These are phyloP conservation scores for Lactifluus subvellereus DNA, from an alignment of 768 basidiomycete genomes.

Conservation along the genomic window DNA sequence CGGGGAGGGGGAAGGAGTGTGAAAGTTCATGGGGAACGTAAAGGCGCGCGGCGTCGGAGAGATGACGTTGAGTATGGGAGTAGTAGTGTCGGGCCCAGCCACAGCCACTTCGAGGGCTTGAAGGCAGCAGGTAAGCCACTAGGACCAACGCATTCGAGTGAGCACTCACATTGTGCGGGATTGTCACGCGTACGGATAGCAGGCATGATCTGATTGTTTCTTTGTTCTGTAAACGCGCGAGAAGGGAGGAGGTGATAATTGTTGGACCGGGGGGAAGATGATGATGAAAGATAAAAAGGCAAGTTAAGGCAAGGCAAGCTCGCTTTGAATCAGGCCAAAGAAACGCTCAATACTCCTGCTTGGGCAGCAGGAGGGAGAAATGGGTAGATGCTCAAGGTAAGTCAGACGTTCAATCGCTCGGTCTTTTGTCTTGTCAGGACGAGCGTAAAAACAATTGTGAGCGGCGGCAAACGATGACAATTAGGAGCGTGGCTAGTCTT, in stretches of 20 bases:
- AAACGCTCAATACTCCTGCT: constrained; percentile 19
- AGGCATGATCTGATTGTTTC: constrained; percentile 53
- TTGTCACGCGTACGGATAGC: constrained; percentile 75
- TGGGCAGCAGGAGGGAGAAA: constrained; percentile 24
- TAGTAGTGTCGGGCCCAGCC: constrained; percentile 44
- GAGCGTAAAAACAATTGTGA: constrained; percentile 24
- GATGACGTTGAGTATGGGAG: constrained; percentile 52
- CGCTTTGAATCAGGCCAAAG: constrained; percentile 10
- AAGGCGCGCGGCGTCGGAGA: constrained; percentile 68
- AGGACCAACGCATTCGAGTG: not conserved
- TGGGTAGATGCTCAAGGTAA: constrained; percentile 18
- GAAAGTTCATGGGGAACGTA: constrained; percentile 44
- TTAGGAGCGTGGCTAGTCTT: constrained; percentile 20
- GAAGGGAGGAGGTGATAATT: constrained; percentile 4
- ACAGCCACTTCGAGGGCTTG: constrained; percentile 73
- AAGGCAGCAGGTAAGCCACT: constrained; percentile 9
- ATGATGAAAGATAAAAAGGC: constrained; percentile 15
- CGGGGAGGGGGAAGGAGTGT: constrained; percentile 52
- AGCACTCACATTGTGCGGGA: constrained; percentile 43
- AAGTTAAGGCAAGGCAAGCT: constrained; percentile 18
- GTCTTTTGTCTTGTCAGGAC: constrained; percentile 23
- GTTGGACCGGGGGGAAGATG: constrained; percentile 10
- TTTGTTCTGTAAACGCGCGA: constrained; percentile 10
- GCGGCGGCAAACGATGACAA: constrained; percentile 25
- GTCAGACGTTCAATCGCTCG: not conserved